Conservation (phyloP, 768 basidiomycete genomes). For the Hygrophoropsis aurantiaca region DNA sequence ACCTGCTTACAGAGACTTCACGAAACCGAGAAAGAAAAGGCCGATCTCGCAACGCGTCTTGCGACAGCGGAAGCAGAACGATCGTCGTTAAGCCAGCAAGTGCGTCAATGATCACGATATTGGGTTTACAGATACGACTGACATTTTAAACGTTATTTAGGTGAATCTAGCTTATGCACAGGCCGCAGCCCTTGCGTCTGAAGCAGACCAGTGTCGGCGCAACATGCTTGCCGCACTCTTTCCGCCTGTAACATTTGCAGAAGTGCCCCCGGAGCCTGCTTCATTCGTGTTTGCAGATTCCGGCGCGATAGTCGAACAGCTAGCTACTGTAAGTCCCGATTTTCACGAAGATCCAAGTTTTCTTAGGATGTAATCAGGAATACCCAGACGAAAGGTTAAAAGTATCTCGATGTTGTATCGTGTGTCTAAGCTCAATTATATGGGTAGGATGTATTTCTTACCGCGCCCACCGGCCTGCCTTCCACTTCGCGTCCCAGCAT, state of each 20-base stretch:
- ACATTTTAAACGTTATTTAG: slow-evolving; percentile 7
- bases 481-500: slow-evolving; percentile 23
- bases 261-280: slow-evolving; percentile 13
- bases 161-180: slow-evolving; percentile 16
- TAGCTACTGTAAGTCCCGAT: not conserved
- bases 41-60: slow-evolving; percentile 9
- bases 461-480: slow-evolving; percentile 27
- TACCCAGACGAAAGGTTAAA: slow-evolving; percentile 1
- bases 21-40: slow-evolving; percentile 11
- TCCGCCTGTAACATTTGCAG: slow-evolving; percentile 12
- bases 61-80: slow-evolving; percentile 14
- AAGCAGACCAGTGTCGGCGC: slow-evolving; percentile 15
- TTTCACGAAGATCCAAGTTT: not conserved
- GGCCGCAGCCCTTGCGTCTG: slow-evolving; percentile 15
- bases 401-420: slow-evolving; percentile 1
- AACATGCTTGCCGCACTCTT: slow-evolving; percentile 12
- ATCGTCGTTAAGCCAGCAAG: slow-evolving; percentile 14
- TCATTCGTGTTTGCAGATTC: not conserved
- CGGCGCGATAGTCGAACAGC: not conserved
- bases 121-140: not conserved
- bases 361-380: not conserved
- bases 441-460: slow-evolving; percentile 24
- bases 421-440: too few relatives aligned
- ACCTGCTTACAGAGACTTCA: slow-evolving; percentile 3
- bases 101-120: slow-evolving; percentile 7